Evolutionary conservation across 192 early-diverging fungal species (phyloP).

Genomic region (Jimgerdemannia flammicorona): DNA sequence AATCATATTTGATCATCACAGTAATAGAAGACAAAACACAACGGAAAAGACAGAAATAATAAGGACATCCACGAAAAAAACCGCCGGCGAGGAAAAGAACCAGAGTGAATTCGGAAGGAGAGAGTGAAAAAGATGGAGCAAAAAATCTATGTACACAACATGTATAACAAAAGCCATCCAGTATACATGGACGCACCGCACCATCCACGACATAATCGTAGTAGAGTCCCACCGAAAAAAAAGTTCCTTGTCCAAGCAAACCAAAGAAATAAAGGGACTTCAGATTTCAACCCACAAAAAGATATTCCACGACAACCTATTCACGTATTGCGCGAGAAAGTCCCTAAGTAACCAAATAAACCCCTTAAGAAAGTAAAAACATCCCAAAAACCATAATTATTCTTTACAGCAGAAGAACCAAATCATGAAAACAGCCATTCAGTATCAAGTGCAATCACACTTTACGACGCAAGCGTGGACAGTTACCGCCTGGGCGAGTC

Average conservation of each 20-base stretch:
- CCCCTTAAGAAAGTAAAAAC: background rate
- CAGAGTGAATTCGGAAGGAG: background rate
- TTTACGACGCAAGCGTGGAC: background rate
- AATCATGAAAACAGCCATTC: background rate
- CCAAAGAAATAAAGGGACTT: background rate
- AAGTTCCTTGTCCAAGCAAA: background rate
- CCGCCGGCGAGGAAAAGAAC: background rate
- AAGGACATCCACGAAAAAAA: too few species aligned
- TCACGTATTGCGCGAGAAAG: background rate
- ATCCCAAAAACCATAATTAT: background rate
- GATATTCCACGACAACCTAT: background rate
- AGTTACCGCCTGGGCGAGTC: background rate
- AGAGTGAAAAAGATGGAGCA: background rate
- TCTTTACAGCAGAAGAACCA: background rate
- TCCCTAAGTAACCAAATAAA: background rate
- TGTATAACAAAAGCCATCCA: background rate
- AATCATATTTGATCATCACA: too few species aligned
- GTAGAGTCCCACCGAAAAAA: background rate
- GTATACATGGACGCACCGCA: background rate
- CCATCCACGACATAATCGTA: background rate
- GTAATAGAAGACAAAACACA: too few species aligned
- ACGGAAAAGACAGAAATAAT: too few species aligned
- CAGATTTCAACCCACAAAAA: background rate
- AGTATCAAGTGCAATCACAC: background rate
- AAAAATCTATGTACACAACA: slow-evolving; percentile 1